A percentile compares a stretch with the other conserved stretches of the same genome.
Evolutionary conservation across 768 basidiomycete species (phyloP).

Genomic region (Boletellus sp.): DNA sequence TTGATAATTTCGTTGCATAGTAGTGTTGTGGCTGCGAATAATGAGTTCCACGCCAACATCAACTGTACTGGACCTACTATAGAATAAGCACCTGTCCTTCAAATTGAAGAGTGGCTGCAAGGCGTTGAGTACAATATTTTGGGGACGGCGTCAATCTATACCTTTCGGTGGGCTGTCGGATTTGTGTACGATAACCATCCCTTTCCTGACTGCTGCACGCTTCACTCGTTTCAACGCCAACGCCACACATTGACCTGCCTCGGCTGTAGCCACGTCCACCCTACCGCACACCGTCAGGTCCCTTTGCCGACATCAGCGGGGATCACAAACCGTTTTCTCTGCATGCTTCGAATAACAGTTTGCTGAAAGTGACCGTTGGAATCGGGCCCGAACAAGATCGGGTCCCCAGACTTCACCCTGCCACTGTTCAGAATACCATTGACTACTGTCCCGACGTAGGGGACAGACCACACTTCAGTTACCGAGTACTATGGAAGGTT

Average conservation of each 20-base stretch:
- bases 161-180: conserved; percentile 76
- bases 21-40: conserved; percentile 74
- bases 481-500: conserved; percentile 61
- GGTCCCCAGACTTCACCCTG: conserved; percentile 71
- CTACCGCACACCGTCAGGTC: conserved; percentile 35
- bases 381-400: conserved; percentile 86
- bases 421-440: conserved; percentile 83
- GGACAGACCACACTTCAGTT: conserved; percentile 86
- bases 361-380: conserved; percentile 83
- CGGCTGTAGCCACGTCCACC: conserved; percentile 76
- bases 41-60: not conserved
- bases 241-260: conserved; percentile 95
- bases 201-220: conserved; percentile 80
- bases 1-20: conserved; percentile 90
- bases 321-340: conserved; percentile 72
- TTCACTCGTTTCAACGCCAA: conserved; percentile 88
- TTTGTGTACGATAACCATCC: conserved; percentile 88
- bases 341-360: conserved; percentile 85
- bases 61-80: conserved; percentile 54
- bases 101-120: conserved; percentile 72
- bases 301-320: not conserved
- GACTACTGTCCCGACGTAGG: conserved; percentile 80
- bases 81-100: conserved; percentile 93
- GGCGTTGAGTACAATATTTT: not conserved
- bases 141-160: conserved; percentile 25